A percentile compares a stretch with the other conserved stretches of the same genome.
phyloP scores from a whole-genome alignment of 1,139 yeast genomes.

The Yamadazyma buinensis region DNA sequence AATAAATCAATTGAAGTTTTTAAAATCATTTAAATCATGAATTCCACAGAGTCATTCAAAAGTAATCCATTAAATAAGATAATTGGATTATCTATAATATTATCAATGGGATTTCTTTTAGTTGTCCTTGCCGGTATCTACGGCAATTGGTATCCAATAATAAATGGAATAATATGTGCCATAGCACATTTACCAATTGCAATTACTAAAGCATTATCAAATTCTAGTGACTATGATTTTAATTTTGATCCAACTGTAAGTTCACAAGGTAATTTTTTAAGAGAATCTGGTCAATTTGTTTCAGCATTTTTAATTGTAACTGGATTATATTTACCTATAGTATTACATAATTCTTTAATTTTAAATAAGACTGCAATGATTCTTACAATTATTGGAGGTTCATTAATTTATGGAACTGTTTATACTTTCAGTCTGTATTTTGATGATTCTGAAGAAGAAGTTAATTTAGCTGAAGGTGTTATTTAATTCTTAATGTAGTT shows the following conservation, averaged over 20 bases:
- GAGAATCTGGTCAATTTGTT: constrained; percentile 64
- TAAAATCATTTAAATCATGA: no score
- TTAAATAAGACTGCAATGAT: constrained; percentile 56
- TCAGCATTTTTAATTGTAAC: constrained; percentile 65
- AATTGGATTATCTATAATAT: constrained; percentile 66
- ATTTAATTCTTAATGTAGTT: no score
- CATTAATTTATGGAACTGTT: constrained; percentile 67
- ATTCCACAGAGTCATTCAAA: constrained; percentile 23
- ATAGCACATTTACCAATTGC: constrained; percentile 70
- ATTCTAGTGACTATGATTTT: constrained; percentile 41
- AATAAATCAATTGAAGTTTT: no score
- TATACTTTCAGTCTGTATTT: constrained; percentile 70
- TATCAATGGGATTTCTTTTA: constrained; percentile 74
- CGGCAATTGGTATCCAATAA: constrained; percentile 76
- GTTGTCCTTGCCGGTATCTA: constrained; percentile 74
- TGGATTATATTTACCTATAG: constrained; percentile 65
- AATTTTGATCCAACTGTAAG: constrained; percentile 39
- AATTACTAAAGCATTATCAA: constrained; percentile 28
- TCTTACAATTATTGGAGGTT: constrained; percentile 68
- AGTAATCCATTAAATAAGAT: constrained; percentile 67
- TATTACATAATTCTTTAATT: constrained; percentile 61
- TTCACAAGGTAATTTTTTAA: constrained; percentile 24
- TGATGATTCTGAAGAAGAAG: constrained; percentile 50
- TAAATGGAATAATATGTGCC: constrained; percentile 50
- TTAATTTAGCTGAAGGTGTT: constrained; percentile 27